Percentiles rank a stretch among this genome's conserved stretches.
Conservation (phyloP, 2,329 filamentous ascomycete genomes). For the Stagonosporopsis rhizophila region DNA sequence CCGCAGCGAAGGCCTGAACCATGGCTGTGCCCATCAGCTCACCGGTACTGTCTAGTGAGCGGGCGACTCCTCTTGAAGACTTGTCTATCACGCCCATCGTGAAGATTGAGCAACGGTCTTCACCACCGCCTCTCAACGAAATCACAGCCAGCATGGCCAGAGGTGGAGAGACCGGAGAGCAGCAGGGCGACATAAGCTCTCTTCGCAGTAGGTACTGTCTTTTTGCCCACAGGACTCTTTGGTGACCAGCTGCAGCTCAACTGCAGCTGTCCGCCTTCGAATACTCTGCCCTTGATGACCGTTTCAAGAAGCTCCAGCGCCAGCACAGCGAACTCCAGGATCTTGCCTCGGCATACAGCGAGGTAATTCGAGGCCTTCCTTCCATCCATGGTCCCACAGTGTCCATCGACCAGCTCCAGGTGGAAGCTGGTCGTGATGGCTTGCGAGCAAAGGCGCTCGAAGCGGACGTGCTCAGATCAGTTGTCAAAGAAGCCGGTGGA, state of each 20-base stretch:
- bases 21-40: neutral
- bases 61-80: neutral
- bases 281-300: constrained; percentile 19
- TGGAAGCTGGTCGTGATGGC: constrained; percentile 23
- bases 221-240: neutral
- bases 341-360: constrained; percentile 18
- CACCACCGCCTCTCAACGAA: constrained; percentile 12
- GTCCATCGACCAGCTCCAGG: constrained; percentile 23
- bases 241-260: constrained; percentile 17
- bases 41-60: neutral
- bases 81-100: neutral
- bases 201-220: constrained; percentile 5
- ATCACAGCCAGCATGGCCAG: neutral
- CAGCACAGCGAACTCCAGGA: constrained; percentile 20
- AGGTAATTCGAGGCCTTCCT: constrained; percentile 19
- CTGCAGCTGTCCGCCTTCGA: constrained; percentile 19
- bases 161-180: neutral
- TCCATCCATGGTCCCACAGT: neutral
- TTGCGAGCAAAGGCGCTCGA: constrained; percentile 27
- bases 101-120: constrained; percentile 1
- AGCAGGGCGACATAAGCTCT: neutral
- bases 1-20: neutral
- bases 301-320: constrained; percentile 15
- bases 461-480: constrained; percentile 22
- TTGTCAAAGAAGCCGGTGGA: constrained; percentile 25